phyloP scores from a whole-genome alignment of 75 land plant species.

The Sequoia sempervirens region DNA sequence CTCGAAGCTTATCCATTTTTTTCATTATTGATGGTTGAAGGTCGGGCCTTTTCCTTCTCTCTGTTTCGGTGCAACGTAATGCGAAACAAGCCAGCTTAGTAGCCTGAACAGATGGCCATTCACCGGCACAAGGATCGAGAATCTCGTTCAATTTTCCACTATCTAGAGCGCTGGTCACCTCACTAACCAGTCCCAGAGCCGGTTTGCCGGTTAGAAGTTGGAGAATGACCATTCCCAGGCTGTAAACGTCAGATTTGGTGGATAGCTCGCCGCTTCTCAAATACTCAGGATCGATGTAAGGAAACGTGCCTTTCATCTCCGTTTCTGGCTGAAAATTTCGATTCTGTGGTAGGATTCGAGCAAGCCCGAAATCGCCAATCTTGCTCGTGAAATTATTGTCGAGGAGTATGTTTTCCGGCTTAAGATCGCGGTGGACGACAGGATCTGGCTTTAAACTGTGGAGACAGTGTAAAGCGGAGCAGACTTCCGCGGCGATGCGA shows the following conservation, averaged over 20 bases:
- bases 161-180: neutral
- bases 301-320: constrained; percentile 48
- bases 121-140: constrained; percentile 47
- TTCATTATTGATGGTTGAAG: constrained; percentile 31
- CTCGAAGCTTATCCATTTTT: too few relatives aligned
- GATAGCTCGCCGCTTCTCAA: constrained; percentile 10
- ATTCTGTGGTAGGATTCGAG: too few relatives aligned
- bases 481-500: neutral
- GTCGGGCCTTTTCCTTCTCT: constrained; percentile 43
- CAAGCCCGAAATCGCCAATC: neutral
- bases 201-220: constrained; percentile 14
- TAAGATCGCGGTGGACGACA: constrained; percentile 39
- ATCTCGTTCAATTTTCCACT: constrained; percentile 6
- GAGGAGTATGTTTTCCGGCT: constrained; percentile 34
- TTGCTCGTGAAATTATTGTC: constrained; percentile 17
- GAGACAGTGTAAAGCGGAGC: neutral
- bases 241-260: constrained; percentile 23
- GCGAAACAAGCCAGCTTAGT: constrained; percentile 37
- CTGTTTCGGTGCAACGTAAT: constrained; percentile 40
- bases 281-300: constrained; percentile 22
- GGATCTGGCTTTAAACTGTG: constrained; percentile 5
- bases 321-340: too few relatives aligned
- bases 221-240: constrained; percentile 21
- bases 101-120: constrained; percentile 60
- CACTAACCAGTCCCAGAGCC: neutral